These are phyloP conservation scores for Jacaranda mimosifolia DNA, from an alignment of 257 asterid species.

Conservation along the genomic window DNA sequence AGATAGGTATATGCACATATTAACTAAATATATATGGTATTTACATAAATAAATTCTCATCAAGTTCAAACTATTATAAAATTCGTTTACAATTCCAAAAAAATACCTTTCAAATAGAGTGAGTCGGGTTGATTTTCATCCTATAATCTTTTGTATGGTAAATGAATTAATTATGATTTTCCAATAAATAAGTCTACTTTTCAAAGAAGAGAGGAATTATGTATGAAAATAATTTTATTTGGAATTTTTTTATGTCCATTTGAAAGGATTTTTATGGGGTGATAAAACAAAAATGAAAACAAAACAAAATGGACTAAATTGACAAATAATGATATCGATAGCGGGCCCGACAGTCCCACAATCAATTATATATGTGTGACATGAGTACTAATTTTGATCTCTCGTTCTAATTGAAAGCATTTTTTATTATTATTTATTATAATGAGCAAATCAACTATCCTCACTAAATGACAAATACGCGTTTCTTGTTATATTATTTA, in stretches of 20 bases:
- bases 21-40: too few relatives aligned
- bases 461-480: background rate
- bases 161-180: too few relatives aligned
- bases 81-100: too few relatives aligned
- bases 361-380: background rate
- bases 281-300: background rate
- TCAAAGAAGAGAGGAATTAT: background rate
- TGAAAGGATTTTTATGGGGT: conserved; percentile 13
- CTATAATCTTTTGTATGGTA: too few relatives aligned
- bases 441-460: conserved; percentile 9
- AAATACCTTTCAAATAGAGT: too few relatives aligned
- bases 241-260: background rate
- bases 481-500: background rate
- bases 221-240: background rate
- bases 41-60: too few relatives aligned
- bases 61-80: too few relatives aligned
- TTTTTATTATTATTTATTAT: background rate
- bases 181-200: too few relatives aligned
- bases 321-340: background rate
- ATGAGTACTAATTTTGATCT: conserved; percentile 22
- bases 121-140: too few relatives aligned
- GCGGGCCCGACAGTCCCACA: background rate
- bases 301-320: background rate
- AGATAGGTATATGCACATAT: too few relatives aligned
- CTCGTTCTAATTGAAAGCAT: background rate